Base-by-base conservation (phyloP, 768 basidiomycete species). In the Boletellus ananas region DNA sequence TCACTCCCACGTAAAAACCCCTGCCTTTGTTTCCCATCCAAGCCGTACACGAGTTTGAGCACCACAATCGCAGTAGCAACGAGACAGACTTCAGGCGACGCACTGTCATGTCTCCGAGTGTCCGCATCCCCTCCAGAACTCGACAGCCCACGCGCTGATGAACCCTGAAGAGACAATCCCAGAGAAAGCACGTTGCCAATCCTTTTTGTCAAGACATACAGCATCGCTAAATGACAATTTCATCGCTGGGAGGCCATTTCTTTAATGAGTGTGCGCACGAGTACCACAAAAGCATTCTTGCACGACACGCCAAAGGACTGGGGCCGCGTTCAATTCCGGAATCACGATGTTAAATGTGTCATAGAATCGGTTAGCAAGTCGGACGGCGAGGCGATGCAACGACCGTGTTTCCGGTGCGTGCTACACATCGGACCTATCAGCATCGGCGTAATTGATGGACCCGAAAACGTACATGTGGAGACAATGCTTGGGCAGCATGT, bases 11-110 rank as follows among this genome's bases (percentile, higher is more conserved):
- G 47, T 43, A 49, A 52, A 37, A 0, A 9, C 31, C 54, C 70
- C 51, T 62, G 83, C 87, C 88, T 79, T 46, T 59, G 49, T 55
- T 70, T 72, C 25, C 83, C 89, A 63, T 94, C 91, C 25, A 94
- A 62, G 1, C 92, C 94, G 59, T 94, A 94, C 21, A 84, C 78
- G 76, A 95, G 76, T 70, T 94, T 94, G 58, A 94, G 72, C 33
- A 84, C 82, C 11, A 91, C 75, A 12, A 93, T 74, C 42, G 79
- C 77, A 13, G 72, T 73, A 2, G 79, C 81, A 38, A 80, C 63
- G 20, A 90, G 69, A 3, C 78, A 76, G 43, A 85, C 70, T 61
- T 94, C 91, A 10, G 84, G 77, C 6, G 88, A 81, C 25, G 78
- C 75, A 55, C 78, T 82, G 65, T 90, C 88, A 47, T 76, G 73